phyloP scores from a whole-genome alignment of 352 stramenopile species.

The Pythium apleroticum region DNA sequence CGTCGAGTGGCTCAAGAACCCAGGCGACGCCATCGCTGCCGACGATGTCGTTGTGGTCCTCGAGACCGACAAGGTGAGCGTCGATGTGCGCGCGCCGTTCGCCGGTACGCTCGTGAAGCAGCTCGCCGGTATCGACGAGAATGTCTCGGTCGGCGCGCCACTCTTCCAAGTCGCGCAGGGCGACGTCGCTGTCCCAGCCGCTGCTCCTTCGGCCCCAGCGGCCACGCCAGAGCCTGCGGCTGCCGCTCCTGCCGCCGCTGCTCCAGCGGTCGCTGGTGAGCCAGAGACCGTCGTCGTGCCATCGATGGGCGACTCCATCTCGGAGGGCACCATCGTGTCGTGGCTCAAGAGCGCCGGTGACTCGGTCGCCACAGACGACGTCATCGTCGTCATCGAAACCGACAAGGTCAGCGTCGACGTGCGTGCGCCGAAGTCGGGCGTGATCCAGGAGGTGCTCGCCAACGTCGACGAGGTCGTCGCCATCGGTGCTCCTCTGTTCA shows the following conservation, averaged over 20 bases:
- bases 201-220: conserved; percentile 24
- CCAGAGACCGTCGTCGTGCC: conserved; percentile 67
- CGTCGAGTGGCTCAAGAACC: conserved; percentile 93
- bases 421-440: conserved; percentile 83
- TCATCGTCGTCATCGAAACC: conserved; percentile 96
- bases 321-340: conserved; percentile 95
- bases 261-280: conserved; percentile 28
- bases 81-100: conserved; percentile 86
- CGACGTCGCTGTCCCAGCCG: conserved; percentile 32
- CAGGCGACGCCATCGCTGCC: conserved; percentile 90
- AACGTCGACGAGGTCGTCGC: conserved; percentile 95
- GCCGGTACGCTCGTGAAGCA: conserved; percentile 90
- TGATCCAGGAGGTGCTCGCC: conserved; percentile 90
- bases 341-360: conserved; percentile 93
- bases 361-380: conserved; percentile 91
- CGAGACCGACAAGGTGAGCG: conserved; percentile 98
- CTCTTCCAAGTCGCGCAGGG: conserved; percentile 94
- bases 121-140: conserved; percentile 91
- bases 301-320: conserved; percentile 95
- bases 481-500: conserved; percentile 92
- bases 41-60: conserved; percentile 99
- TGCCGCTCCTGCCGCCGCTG: conserved; percentile 12
- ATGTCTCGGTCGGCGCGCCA: conserved; percentile 91
- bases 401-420: conserved; percentile 94
- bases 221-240: conserved; percentile 26